phyloP scores from a whole-genome alignment of 139 green algal species.

The Trebouxia sp. region DNA sequence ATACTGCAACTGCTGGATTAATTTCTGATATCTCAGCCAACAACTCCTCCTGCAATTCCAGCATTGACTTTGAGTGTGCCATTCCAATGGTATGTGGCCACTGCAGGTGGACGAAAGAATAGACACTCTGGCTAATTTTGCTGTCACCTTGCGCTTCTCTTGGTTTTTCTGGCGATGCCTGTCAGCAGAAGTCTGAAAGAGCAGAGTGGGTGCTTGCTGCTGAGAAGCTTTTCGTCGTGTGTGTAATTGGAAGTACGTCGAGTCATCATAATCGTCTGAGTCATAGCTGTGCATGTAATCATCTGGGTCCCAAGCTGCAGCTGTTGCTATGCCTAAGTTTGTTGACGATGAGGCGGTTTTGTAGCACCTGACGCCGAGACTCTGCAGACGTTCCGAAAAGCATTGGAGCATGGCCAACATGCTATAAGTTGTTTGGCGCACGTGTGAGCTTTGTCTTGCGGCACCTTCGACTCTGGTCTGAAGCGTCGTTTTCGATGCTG shows the following conservation, averaged over 20 bases:
- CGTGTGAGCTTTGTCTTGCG: too few relatives aligned
- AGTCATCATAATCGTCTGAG: conserved; percentile 27
- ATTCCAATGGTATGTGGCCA: too few relatives aligned
- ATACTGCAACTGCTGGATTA: background rate
- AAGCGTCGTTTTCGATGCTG: too few relatives aligned
- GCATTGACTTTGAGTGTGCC: too few relatives aligned
- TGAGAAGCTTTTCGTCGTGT: background rate
- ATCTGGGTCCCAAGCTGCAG: conserved; percentile 14
- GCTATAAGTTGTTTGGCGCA: too few relatives aligned
- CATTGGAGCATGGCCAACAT: too few relatives aligned
- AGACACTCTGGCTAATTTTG: too few relatives aligned
- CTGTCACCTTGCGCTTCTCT: background rate
- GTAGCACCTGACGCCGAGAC: too few relatives aligned
- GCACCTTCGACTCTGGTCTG: too few relatives aligned
- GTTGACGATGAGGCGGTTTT: too few relatives aligned
- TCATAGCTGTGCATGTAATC: conserved; percentile 29
- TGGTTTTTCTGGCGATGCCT: background rate
- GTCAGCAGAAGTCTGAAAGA: conserved; percentile 21
- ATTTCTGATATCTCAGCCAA: conserved; percentile 13
- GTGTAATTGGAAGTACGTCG: background rate
- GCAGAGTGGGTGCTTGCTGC: background rate
- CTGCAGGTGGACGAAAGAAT: too few relatives aligned
- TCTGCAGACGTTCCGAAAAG: too few relatives aligned
- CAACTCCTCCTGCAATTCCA: background rate
- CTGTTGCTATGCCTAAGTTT: background rate